These are phyloP conservation scores for Talaromyces pinophilus DNA, from an alignment of 2,329 filamentous ascomycete genomes.

Conservation along the genomic window DNA sequence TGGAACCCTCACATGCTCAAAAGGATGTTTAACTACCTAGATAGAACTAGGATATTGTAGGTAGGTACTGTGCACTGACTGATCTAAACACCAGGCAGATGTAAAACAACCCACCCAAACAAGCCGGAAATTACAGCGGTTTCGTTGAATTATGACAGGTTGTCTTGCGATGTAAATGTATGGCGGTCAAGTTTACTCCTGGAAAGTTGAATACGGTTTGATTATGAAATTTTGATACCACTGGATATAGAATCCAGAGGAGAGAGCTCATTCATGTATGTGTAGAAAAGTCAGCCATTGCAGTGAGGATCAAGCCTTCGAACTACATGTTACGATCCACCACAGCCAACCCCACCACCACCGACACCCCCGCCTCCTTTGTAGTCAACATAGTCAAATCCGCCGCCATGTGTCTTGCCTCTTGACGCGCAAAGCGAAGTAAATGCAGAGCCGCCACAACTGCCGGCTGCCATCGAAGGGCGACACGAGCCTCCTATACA, in stretches of 20 bases:
- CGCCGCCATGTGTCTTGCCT: background rate
- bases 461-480: constrained; percentile 13
- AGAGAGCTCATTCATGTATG: no score
- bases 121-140: background rate
- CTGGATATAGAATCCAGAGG: background rate
- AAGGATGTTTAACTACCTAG: no score
- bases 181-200: no score
- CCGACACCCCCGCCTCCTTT: background rate
- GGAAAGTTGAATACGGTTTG: no score
- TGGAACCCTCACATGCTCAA: background rate
- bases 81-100: background rate
- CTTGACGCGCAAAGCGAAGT: background rate
- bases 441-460: constrained; percentile 16
- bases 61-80: background rate
- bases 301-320: background rate
- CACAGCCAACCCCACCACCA: constrained; percentile 2
- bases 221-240: no score
- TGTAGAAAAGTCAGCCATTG: background rate
- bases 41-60: no score
- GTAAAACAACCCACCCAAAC: background rate
- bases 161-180: no score
- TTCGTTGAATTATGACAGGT: background rate
- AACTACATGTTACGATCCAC: constrained; percentile 18
- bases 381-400: constrained; percentile 9
- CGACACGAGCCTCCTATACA: constrained; percentile 14